Conservation (phyloP, 1,139 yeast species). For the Scheffersomyces quercinus region DNA sequence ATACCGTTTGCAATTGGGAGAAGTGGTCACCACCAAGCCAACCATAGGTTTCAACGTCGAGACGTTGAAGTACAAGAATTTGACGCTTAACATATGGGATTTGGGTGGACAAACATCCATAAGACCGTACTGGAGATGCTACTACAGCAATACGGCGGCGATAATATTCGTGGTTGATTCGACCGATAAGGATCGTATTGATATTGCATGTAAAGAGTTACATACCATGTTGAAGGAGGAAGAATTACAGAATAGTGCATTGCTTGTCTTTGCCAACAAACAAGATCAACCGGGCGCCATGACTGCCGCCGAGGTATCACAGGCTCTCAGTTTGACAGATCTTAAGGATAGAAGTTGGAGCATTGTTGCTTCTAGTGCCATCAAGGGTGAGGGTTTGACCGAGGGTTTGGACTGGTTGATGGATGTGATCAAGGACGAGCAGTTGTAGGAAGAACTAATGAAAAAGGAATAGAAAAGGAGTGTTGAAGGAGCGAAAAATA, state of each 20-base stretch:
- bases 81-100: slow-evolving; percentile 87
- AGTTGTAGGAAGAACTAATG: slow-evolving; percentile 38
- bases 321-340: slow-evolving; percentile 80
- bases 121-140: slow-evolving; percentile 98
- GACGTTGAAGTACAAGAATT: slow-evolving; percentile 84
- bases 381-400: slow-evolving; percentile 91
- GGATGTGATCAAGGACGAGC: slow-evolving; percentile 93
- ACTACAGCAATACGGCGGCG: slow-evolving; percentile 94
- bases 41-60: slow-evolving; percentile 96
- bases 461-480: no score
- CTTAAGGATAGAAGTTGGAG: slow-evolving; percentile 97
- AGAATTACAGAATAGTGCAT: slow-evolving; percentile 84
- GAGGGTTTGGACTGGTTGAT: slow-evolving; percentile 98
- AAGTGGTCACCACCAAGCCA: slow-evolving; percentile 91
- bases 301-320: slow-evolving; percentile 92
- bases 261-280: slow-evolving; percentile 93
- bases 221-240: slow-evolving; percentile 93
- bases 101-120: slow-evolving; percentile 97
- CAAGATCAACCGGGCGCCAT: slow-evolving; percentile 97
- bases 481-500: no score
- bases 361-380: slow-evolving; percentile 94
- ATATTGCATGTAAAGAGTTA: slow-evolving; percentile 82
- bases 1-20: slow-evolving; percentile 89
- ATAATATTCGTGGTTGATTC: slow-evolving; percentile 96
- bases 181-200: slow-evolving; percentile 91